Conservation (phyloP, 1,139 yeast genomes). For the Yamadazyma oceani region DNA sequence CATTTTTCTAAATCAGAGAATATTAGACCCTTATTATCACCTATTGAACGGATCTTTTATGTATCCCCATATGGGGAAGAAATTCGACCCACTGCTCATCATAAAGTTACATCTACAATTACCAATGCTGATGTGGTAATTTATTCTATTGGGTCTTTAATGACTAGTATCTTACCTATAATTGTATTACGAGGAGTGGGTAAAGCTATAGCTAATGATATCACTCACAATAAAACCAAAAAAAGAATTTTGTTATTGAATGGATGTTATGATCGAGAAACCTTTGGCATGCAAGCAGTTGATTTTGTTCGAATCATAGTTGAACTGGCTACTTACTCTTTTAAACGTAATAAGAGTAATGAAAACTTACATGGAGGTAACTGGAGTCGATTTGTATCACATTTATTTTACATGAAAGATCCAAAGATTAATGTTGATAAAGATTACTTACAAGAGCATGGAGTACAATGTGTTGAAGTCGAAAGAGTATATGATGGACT, state of each 20-base stretch:
- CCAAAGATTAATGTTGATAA: conserved; percentile 50
- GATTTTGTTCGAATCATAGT: conserved; percentile 59
- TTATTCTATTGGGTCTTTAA: conserved; percentile 83
- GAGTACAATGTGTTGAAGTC: conserved; percentile 50
- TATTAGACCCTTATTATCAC: conserved; percentile 66
- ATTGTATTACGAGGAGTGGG: conserved; percentile 75
- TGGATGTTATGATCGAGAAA: conserved; percentile 76
- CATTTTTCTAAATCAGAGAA: conserved; percentile 61
- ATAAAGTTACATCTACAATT: conserved; percentile 57
- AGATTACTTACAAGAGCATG: conserved; percentile 33
- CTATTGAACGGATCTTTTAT: conserved; percentile 72
- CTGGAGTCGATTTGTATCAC: conserved; percentile 53
- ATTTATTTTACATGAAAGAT: conserved; percentile 51
- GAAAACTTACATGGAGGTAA: conserved; percentile 13
- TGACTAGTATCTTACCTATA: conserved; percentile 84
- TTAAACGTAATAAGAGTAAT: conserved; percentile 14
- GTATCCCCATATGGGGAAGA: conserved; percentile 90
- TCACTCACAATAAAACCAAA: conserved; percentile 21
- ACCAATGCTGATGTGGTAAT: conserved; percentile 56
- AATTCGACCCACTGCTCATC: conserved; percentile 73
- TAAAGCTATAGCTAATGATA: conserved; percentile 46
- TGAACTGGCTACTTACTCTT: conserved; percentile 46
- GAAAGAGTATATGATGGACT: conserved; percentile 20
- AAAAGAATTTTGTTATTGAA: conserved; percentile 62
- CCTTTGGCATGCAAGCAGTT: conserved; percentile 61